Conservation (phyloP, 768 basidiomycete species). For the Lactarius tabidus region DNA sequence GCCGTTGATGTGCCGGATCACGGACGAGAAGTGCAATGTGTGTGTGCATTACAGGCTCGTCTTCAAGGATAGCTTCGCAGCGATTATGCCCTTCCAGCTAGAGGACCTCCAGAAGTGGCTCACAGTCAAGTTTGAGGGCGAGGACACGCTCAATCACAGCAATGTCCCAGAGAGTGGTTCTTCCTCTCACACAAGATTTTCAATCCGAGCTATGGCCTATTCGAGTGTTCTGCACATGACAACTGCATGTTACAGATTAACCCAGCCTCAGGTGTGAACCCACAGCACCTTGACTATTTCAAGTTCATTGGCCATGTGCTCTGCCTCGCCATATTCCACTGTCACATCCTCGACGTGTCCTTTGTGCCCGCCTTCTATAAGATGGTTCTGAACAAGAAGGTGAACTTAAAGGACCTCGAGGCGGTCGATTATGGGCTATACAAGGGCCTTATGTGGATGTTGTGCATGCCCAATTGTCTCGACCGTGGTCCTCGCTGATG, state of each 20-base stretch:
- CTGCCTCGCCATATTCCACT: slow-evolving; percentile 74
- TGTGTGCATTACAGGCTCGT: slow-evolving; percentile 77
- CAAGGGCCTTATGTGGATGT: slow-evolving; percentile 68
- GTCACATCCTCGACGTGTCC: slow-evolving; percentile 73
- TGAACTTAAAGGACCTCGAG: slow-evolving; percentile 61
- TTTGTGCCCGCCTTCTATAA: slow-evolving; percentile 81
- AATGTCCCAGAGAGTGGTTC: slow-evolving; percentile 83
- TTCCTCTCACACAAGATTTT: slow-evolving; percentile 82
- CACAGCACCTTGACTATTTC: slow-evolving; percentile 76
- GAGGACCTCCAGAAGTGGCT: slow-evolving; percentile 66
- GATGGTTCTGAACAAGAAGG: slow-evolving; percentile 61
- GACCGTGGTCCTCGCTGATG: slow-evolving; percentile 7
- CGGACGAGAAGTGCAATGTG: slow-evolving; percentile 76
- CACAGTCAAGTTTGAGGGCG: slow-evolving; percentile 73
- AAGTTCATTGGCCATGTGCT: slow-evolving; percentile 74
- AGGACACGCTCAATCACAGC: slow-evolving; percentile 77
- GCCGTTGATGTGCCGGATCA: slow-evolving; percentile 70
- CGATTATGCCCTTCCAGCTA: slow-evolving; percentile 76
- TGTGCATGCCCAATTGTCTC: slow-evolving; percentile 44
- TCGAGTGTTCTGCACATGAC: slow-evolving; percentile 77
- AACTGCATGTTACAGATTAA: slow-evolving; percentile 81
- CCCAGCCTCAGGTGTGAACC: slow-evolving; percentile 69
- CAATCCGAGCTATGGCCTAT: slow-evolving; percentile 77
- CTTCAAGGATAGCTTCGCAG: slow-evolving; percentile 81
- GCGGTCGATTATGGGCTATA: slow-evolving; percentile 65